phyloP scores from a whole-genome alignment of 2,329 filamentous ascomycete genomes.

The Pseudopyrenochaeta lycopersici region DNA sequence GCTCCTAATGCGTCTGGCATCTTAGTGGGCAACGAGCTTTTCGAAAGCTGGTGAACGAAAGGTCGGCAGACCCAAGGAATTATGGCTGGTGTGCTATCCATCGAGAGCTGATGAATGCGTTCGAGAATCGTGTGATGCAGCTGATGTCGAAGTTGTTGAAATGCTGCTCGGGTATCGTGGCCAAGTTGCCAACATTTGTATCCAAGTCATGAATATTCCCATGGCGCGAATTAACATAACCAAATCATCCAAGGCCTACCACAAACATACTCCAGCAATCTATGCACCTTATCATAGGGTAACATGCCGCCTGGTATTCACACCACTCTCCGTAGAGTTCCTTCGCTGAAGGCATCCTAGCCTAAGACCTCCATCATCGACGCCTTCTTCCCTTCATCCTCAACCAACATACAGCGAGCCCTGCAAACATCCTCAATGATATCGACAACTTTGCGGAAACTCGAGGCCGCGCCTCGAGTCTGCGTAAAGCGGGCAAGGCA shows the following conservation, averaged over 20 bases:
- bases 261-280: not conserved
- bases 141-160: not conserved
- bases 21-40: not conserved
- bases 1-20: not conserved
- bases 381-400: conserved; percentile 59
- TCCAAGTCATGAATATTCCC: not conserved
- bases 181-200: conserved; percentile 10
- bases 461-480: conserved; percentile 89
- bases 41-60: not conserved
- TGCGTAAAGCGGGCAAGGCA: conserved; percentile 88
- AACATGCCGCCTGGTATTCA: conserved; percentile 13
- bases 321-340: not conserved
- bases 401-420: conserved; percentile 71
- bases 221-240: not conserved
- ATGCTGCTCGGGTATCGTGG: conserved; percentile 5
- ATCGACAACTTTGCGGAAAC: conserved; percentile 84
- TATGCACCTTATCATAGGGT: conserved; percentile 1
- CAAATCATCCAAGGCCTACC: not conserved
- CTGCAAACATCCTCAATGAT: conserved; percentile 75
- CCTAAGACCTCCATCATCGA: conserved; percentile 54
- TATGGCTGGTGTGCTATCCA: not conserved
- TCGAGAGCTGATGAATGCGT: not conserved
- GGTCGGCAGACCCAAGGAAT: not conserved
- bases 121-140: not conserved
- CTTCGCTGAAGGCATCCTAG: conserved; percentile 19